Base-by-base conservation (phyloP, 306 rosid species). In the Dryas drummondii region DNA sequence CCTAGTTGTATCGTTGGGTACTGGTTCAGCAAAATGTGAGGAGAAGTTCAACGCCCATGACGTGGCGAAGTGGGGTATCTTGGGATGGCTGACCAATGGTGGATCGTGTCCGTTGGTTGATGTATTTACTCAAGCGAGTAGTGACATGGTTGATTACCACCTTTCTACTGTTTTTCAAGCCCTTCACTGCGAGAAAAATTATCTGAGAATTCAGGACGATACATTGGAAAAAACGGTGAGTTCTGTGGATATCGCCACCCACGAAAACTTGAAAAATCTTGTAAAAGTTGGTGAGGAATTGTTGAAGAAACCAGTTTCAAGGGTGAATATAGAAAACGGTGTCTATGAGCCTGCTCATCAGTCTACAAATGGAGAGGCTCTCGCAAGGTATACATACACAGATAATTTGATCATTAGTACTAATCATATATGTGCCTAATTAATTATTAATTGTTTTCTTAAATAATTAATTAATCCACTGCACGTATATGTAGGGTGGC, bases 71-170 rank as follows among this genome's bases (percentile, higher is more conserved):
- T 85, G 89, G 89, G 86, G 86, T 9, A 1, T 79, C 5, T 32
- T 85, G 52, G 80, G 82, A 4, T 82, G 86, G 89, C 51, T 85
- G 57, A 77, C 71, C 32, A 41, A 55, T 14, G 81, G 73, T 32
- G 66, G 81, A 15, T 72, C 84, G 6, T 52, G 80, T 15, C 89
- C 89, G 0, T 60, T 85, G 51, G 64, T 82, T 27, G 84, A 85
- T 47, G 64, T 79, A 19, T 82, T 68, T 44, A 63, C 70, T 69
- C 82, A 85, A 65, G 84, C 86, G 64, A 79, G 86, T n/a, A 42
- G 84, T 16, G 89, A 82, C 48, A 45, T 85, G 81, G 86, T 82
- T 7, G 89, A 85, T 59, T 76, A 79, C 45, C 85, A 79, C 66
- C 85, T 84, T 68, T 55, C 88, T 14, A 74, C 76, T 0, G 59